phyloP scores from a whole-genome alignment of 2,329 filamentous ascomycete species.

The Pezicula carpinea region DNA sequence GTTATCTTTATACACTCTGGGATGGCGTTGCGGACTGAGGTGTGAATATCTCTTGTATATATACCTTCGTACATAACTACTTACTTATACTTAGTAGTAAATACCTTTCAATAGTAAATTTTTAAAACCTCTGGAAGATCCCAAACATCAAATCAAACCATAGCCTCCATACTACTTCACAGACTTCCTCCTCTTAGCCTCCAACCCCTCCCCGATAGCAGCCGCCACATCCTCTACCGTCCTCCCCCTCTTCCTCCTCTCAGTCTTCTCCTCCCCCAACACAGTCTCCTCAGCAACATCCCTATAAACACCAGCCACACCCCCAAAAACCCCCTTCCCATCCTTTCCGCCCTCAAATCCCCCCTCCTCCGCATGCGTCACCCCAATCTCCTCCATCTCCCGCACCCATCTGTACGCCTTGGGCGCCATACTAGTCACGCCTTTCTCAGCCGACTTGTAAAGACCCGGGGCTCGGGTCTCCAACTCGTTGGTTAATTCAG shows the following conservation, averaged over 20 bases:
- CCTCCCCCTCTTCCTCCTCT: constrained; percentile 49
- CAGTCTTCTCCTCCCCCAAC: constrained; percentile 54
- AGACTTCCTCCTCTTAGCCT: constrained; percentile 37
- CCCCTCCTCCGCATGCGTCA: constrained; percentile 59
- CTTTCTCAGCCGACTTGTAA: constrained; percentile 41
- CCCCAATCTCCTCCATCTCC: constrained; percentile 73
- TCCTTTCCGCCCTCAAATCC: constrained; percentile 44
- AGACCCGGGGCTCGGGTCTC: constrained; percentile 42
- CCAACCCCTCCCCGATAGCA: constrained; percentile 42
- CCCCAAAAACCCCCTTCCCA: constrained; percentile 46
- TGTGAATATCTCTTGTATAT: too few species aligned
- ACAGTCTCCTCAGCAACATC: constrained; percentile 57
- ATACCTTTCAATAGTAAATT: too few species aligned
- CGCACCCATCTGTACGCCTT: constrained; percentile 76
- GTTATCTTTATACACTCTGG: too few species aligned
- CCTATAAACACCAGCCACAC: constrained; percentile 57
- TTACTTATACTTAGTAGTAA: too few species aligned
- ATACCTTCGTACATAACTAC: too few species aligned
- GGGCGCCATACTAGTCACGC: constrained; percentile 57
- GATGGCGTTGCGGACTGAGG: too few species aligned
- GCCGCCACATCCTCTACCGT: constrained; percentile 54
- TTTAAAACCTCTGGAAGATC: too few species aligned
- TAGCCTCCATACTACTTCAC: constrained; percentile 4
- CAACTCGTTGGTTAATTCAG: constrained; percentile 53
- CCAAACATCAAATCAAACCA: too few species aligned